Percentiles rank a stretch among this genome's conserved stretches.
Conservation (phyloP, 345 rosid genomes). For the Lepidium sativum region DNA sequence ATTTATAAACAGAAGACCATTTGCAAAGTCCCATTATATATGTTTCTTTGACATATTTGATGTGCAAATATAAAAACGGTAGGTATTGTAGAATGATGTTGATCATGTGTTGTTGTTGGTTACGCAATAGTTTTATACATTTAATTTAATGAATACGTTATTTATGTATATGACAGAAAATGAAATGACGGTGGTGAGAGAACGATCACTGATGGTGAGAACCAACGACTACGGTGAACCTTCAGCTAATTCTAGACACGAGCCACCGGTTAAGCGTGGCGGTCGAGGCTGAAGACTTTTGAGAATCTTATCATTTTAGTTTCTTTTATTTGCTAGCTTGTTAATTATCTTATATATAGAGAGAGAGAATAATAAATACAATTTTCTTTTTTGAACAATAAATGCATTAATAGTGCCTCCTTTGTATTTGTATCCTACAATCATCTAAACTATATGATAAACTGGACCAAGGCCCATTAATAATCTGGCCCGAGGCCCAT, state of each 20-base stretch:
- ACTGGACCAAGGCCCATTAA: too few relatives aligned
- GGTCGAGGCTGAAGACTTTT: slow-evolving; percentile 25
- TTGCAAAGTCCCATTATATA: not conserved
- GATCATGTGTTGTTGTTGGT: not conserved
- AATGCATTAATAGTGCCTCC: too few relatives aligned
- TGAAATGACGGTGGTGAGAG: slow-evolving; percentile 16
- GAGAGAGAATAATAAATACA: too few relatives aligned
- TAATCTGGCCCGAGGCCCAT: too few relatives aligned
- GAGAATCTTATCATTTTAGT: not conserved
- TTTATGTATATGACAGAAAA: slow-evolving; percentile 17
- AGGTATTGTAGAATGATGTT: not conserved
- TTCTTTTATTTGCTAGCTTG: not conserved
- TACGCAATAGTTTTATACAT: too few relatives aligned
- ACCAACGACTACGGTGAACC: slow-evolving; percentile 47
- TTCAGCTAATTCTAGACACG: slow-evolving; percentile 49
- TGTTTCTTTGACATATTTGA: not conserved
- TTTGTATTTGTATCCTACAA: too few relatives aligned
- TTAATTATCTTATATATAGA: not conserved
- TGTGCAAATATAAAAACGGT: not conserved
- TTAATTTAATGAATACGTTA: too few relatives aligned
- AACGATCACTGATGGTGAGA: slow-evolving; percentile 41
- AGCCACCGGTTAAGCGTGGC: slow-evolving; percentile 34
- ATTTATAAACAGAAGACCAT: not conserved
- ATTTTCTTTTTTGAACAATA: too few relatives aligned
- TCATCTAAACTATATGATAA: too few relatives aligned